phyloP scores from a whole-genome alignment of 192 early-diverging fungal species.

The Coemansia brasiliensis region DNA sequence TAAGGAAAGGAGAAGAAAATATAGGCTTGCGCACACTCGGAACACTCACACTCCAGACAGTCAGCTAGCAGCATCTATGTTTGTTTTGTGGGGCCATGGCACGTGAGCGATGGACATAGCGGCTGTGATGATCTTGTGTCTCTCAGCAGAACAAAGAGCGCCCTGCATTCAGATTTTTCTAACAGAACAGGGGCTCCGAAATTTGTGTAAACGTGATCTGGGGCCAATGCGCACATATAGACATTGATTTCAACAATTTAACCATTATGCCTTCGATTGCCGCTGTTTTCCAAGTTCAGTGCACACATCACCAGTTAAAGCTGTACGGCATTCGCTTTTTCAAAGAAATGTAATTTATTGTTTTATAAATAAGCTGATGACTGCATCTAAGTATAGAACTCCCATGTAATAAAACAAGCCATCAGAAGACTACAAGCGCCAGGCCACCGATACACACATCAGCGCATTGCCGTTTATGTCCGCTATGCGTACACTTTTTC shows the following conservation, averaged over 20 bases:
- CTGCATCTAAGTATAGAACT: slow-evolving; percentile 3
- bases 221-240: slow-evolving; percentile 1
- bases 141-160: neutral
- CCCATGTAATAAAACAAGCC: neutral
- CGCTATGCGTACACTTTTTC: neutral
- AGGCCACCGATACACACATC: neutral
- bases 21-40: neutral
- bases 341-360: slow-evolving; percentile 3
- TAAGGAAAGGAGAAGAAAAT: neutral
- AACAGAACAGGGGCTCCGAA: neutral
- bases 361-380: slow-evolving; percentile 2
- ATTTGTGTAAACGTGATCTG: slow-evolving; percentile 3
- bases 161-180: slow-evolving; percentile 9
- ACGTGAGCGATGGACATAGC: slow-evolving; percentile 13
- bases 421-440: neutral
- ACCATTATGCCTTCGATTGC: neutral
- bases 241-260: too few relatives aligned
- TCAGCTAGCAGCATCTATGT: neutral
- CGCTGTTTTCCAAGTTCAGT: slow-evolving; percentile 2
- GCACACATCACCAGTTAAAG: neutral
- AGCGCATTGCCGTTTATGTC: slow-evolving; percentile 3
- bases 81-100: slow-evolving; percentile 19
- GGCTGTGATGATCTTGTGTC: slow-evolving; percentile 7
- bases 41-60: slow-evolving; percentile 1
- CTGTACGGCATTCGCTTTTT: neutral